Evolutionary conservation across 176 grass and related monocot genomes (phyloP).

Genomic region (Saccharum officinarum): DNA sequence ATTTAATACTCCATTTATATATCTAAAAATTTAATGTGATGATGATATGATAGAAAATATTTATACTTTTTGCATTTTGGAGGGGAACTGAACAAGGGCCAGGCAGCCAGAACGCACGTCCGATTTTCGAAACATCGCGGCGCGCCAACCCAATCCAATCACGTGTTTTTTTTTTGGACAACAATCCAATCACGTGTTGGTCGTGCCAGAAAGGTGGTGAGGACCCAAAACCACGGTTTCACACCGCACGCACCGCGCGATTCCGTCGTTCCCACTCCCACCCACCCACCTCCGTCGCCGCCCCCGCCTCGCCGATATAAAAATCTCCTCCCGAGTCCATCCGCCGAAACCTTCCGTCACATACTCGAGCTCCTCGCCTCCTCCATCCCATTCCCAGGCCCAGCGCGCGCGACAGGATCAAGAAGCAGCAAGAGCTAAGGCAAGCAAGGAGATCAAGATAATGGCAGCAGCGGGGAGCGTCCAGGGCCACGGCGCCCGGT

Average conservation of each 20-base stretch:
- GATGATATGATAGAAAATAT: too few relatives aligned
- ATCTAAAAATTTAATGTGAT: too few relatives aligned
- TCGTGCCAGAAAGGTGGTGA: not conserved
- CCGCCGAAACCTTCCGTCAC: not conserved
- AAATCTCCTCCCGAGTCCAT: not conserved
- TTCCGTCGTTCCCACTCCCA: not conserved
- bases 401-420: not conserved
- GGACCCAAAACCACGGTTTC: not conserved
- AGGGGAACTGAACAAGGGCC: too few relatives aligned
- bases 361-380: not conserved
- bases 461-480: not conserved
- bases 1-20: too few relatives aligned
- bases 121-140: not conserved
- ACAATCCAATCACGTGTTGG: not conserved
- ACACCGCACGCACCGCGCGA: not conserved
- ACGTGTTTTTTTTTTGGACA: too few relatives aligned
- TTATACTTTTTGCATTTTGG: too few relatives aligned
- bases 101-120: too few relatives aligned
- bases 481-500: conserved; percentile 15
- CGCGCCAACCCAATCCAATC: not conserved
- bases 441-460: not conserved
- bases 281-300: too few relatives aligned
- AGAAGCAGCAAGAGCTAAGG: not conserved
- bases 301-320: not conserved
- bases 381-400: not conserved